Evolutionary conservation across 192 early-diverging fungal genomes (phyloP).

Genomic region (Linnemannia zychae): DNA sequence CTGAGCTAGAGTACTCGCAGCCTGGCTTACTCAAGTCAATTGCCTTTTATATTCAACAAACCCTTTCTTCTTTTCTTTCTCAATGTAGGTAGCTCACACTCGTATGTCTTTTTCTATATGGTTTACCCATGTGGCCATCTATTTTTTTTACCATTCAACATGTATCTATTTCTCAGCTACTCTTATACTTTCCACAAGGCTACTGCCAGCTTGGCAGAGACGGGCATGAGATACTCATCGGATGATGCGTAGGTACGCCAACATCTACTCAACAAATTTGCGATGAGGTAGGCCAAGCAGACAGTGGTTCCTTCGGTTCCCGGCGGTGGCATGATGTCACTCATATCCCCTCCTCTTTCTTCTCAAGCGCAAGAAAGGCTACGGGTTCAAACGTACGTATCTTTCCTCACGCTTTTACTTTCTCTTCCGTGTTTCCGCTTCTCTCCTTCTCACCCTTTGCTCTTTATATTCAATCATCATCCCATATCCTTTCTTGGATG

Average conservation of each 20-base stretch:
- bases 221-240: not conserved
- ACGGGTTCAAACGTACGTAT: not conserved
- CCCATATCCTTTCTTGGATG: not conserved
- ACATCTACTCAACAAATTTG: not conserved
- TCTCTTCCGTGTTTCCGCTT: not conserved
- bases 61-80: not conserved
- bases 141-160: not conserved
- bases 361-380: not conserved
- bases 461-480: not conserved
- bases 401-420: not conserved
- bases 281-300: not conserved
- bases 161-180: no score
- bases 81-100: not conserved
- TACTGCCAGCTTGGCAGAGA: not conserved
- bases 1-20: not conserved
- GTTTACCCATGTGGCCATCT: constrained; percentile 1
- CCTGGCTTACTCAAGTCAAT: not conserved
- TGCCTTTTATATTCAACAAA: not conserved
- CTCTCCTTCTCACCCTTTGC: not conserved
- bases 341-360: not conserved
- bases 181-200: not conserved
- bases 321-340: constrained; percentile 2
- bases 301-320: not conserved
- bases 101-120: not conserved
- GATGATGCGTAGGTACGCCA: not conserved